Conservation (phyloP, 2,329 filamentous ascomycete species). For the Aspergillus sp. region DNA sequence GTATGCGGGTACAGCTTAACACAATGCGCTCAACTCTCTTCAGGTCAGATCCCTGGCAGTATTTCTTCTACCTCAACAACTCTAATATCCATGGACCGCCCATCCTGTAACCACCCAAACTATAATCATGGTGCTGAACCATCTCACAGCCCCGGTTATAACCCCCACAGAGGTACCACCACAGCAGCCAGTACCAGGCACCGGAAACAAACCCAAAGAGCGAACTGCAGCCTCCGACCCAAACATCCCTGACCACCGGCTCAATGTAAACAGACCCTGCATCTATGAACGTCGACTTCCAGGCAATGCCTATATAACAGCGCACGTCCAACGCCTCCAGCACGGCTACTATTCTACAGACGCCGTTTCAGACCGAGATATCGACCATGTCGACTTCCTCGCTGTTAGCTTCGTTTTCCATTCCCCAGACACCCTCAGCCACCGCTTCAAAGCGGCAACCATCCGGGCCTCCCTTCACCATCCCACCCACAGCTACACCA, state of each 20-base stretch:
- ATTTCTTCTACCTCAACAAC: not conserved
- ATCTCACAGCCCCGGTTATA: conserved; percentile 6
- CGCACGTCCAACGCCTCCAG: conserved; percentile 52
- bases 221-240: conserved; percentile 24
- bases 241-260: conserved; percentile 38
- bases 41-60: not conserved
- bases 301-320: conserved; percentile 50
- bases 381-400: conserved; percentile 49
- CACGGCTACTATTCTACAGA: conserved; percentile 48
- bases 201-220: not conserved
- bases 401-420: conserved; percentile 53
- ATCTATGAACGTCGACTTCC: conserved; percentile 52
- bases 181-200: not conserved
- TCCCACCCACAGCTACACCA: not conserved
- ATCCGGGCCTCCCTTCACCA: conserved; percentile 39
- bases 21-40: not conserved
- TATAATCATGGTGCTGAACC: conserved; percentile 7
- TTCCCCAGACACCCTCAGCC: conserved; percentile 40
- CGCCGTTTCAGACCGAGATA: conserved; percentile 42
- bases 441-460: conserved; percentile 50
- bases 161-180: not conserved
- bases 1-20: not conserved
- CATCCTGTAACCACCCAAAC: not conserved
- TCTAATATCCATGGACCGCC: not conserved
- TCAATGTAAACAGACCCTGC: conserved; percentile 42